Base-by-base conservation (phyloP, 345 rosid genomes). In the Linum trigynum region DNA sequence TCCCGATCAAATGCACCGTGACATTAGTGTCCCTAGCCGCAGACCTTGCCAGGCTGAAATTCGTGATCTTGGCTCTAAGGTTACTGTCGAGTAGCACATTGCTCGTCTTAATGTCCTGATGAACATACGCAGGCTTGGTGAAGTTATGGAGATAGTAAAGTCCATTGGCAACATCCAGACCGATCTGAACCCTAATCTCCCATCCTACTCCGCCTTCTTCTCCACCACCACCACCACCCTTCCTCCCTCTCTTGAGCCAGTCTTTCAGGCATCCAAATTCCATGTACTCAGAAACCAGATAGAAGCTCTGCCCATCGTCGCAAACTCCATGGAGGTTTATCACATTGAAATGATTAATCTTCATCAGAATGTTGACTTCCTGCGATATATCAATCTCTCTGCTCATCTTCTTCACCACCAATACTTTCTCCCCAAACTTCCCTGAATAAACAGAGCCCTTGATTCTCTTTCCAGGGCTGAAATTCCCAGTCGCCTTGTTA, bases 111-210 rank as follows among this genome's bases (percentile, higher is more conserved):
- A 83, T 73, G 72, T 75, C 73, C 65, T 39, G 71, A 58, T 83
- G 87, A 7, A 81, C 71, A 38, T 76, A 81, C 3, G 79, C 71
- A 2, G 85, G 80, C 64, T 81, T 57, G 42, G 83, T 75, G 75
- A 79, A 79, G 76, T 75, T 79, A 69, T 83, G 83, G 66, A 83
- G 83, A 65, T 81, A 74, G 69, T 81, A 66, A 57, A 83, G 82
- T 45, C 87, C 82, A 53, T 81, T 75, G 15, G 87, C 80, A 45
- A 81, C 68, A 66, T 83, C 85, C 36, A 79, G 51, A 58, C 83
- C 82, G 62, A 81, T 79, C 67, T 77, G 78, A 64, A 79, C 74
- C 73, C 82, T 73, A 62, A 58, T 69, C 4, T 42, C 60, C 79
- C 80, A 79, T 41, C 64, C 67, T 50, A 55, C 65, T 35, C 5